Evolutionary conservation across 2,329 filamentous ascomycete species (phyloP).

Genomic region (Diplodia seriata): DNA sequence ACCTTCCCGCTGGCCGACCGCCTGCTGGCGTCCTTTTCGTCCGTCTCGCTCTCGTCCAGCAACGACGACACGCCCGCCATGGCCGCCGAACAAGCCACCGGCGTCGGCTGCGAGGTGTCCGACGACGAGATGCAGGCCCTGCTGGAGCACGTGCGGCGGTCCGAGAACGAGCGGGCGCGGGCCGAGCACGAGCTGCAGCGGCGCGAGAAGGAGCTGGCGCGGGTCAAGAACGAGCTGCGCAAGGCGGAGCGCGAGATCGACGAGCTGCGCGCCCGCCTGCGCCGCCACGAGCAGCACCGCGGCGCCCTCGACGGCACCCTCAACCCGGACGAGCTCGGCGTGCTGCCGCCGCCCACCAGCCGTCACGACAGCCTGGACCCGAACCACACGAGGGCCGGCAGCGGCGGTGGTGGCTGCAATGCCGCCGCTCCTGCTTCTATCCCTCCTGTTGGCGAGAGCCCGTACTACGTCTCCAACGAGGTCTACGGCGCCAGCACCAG

Average conservation of each 20-base stretch:
- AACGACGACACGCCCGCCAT: background rate
- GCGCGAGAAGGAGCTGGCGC: slow-evolving; percentile 26
- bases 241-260: slow-evolving; percentile 14
- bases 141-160: slow-evolving; percentile 22
- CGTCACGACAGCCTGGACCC: slow-evolving; percentile 13
- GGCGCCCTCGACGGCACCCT: slow-evolving; percentile 12
- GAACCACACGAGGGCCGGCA: background rate
- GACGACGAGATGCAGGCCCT: slow-evolving; percentile 25
- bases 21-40: slow-evolving; percentile 5
- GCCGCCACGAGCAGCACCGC: background rate
- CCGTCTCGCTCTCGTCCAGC: background rate
- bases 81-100: background rate
- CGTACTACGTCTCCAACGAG: background rate
- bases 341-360: slow-evolving; percentile 10
- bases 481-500: slow-evolving; percentile 4
- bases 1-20: slow-evolving; percentile 8
- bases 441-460: background rate
- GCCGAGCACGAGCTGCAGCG: slow-evolving; percentile 14
- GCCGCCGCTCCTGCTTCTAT: background rate
- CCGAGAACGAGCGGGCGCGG: slow-evolving; percentile 16
- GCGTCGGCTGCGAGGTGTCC: slow-evolving; percentile 14
- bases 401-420: background rate
- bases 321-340: slow-evolving; percentile 7
- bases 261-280: slow-evolving; percentile 8
- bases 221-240: slow-evolving; percentile 26